These are phyloP conservation scores for Backusella tuberculispora DNA, from an alignment of 192 early-diverging fungal species.

Conservation along the genomic window DNA sequence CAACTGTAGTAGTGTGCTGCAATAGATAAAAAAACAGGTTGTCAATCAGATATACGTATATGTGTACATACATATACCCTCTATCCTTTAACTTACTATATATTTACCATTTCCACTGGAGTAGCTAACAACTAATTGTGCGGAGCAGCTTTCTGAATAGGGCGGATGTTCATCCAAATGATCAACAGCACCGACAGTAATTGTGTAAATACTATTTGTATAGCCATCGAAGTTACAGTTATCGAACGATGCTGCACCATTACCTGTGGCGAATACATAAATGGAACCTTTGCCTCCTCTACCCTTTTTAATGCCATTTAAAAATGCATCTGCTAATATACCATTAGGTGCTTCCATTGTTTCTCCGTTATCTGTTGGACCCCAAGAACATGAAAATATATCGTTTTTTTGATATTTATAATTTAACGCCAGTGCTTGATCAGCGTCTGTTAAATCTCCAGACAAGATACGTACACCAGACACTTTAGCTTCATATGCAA, in stretches of 20 bases:
- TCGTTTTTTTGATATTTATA: constrained; percentile 81
- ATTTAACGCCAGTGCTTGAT: constrained; percentile 81
- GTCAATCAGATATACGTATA: background rate
- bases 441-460: constrained; percentile 74
- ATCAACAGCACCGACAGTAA: constrained; percentile 92
- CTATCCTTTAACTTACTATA: constrained; percentile 66
- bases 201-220: constrained; percentile 94
- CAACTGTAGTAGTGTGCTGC: constrained; percentile 76
- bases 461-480: constrained; percentile 83
- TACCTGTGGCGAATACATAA: constrained; percentile 94
- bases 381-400: constrained; percentile 89
- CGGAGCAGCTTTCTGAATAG: constrained; percentile 90
- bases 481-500: constrained; percentile 76
- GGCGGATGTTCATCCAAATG: constrained; percentile 71
- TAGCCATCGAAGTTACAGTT: constrained; percentile 98
- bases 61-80: background rate
- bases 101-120: constrained; percentile 70
- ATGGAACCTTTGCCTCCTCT: constrained; percentile 79
- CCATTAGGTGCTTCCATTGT: constrained; percentile 77
- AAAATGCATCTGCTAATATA: constrained; percentile 74
- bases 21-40: background rate
- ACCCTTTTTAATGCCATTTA: constrained; percentile 74
- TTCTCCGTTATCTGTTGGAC: constrained; percentile 78
- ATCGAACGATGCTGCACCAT: constrained; percentile 77
- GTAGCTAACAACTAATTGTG: constrained; percentile 88